Base-by-base conservation (phyloP, 192 early-diverging fungal genomes). In the Linnemannia hyalina region DNA sequence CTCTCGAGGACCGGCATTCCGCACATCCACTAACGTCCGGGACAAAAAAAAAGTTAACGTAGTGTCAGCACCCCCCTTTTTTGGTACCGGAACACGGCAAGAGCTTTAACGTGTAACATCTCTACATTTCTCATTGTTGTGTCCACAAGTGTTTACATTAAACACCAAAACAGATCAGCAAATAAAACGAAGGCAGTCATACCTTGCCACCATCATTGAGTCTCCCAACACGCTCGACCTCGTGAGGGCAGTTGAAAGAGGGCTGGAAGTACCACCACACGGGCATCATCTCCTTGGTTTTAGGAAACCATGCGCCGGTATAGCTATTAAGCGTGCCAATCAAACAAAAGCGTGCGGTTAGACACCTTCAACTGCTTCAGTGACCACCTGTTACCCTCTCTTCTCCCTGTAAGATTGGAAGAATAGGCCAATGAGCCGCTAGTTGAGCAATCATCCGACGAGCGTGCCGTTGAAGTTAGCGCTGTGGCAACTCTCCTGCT, bases 221-320 rank as follows among this genome's bases (percentile, higher is more conserved):
- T 2, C 60, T 68, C 15, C 76, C 76, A 23, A 77, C 63, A 20
- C 76, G 76, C 68, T 77, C 65, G 18, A 77, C 40, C 15, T 77
- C 76, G 41, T 70, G 32, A 29, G 76, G 76, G 65, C 76, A 77
- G 16, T 68, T 69, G 65, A 77, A 77, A 10, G 76, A 38, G 13
- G 76, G 60, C 18, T 65, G 76, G 68, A 77, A 77, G 68, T 77
- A 77, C 44, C 57, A 49, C 76, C 76, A 77, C 18, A 46, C 40
- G 1, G 74, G 74, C 49, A 55, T 54, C 52, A 68, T 68, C 29
- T 68, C 65, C 29, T 68, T 36, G 29, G n/a, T 11, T 9, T 20
- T 68, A 3, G 65, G 65, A 1, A 26, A 4, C 65, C 65, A 68
- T 35, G 65, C 29, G 3, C 29, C 26, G 3, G 4, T 10, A 26